Evolutionary conservation across 768 basidiomycete genomes (phyloP).

Genomic region (Boletus tylopilopsis): DNA sequence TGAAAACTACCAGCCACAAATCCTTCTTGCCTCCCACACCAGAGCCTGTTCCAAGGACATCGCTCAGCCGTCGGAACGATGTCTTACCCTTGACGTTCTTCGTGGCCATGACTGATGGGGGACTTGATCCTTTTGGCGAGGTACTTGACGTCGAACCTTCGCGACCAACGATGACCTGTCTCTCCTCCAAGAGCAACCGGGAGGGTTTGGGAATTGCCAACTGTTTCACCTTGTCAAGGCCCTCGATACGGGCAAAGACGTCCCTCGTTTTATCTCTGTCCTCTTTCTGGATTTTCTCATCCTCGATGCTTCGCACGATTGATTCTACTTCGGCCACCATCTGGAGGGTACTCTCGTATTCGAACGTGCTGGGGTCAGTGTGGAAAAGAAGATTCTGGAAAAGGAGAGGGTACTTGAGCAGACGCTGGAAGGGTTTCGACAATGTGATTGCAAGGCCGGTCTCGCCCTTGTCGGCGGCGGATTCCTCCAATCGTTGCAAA

Average conservation of each 20-base stretch:
- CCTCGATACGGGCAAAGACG: constrained; percentile 94
- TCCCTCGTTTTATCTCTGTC: constrained; percentile 94
- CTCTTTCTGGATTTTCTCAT: constrained; percentile 96
- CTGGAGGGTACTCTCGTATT: constrained; percentile 92
- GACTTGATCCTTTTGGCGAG: constrained; percentile 29
- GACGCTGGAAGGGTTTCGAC: constrained; percentile 94
- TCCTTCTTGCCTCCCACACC: constrained; percentile 74
- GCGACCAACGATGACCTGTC: constrained; percentile 42
- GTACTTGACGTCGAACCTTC: constrained; percentile 16
- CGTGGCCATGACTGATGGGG: constrained; percentile 32
- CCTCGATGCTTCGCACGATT: constrained; percentile 95
- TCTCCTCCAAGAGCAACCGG: constrained; percentile 83
- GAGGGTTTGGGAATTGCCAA: constrained; percentile 89
- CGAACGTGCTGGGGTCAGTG: constrained; percentile 95
- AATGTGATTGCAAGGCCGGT: constrained; percentile 92
- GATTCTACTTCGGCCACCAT: constrained; percentile 98
- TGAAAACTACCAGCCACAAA: constrained; percentile 92
- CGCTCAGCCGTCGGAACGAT: constrained; percentile 85
- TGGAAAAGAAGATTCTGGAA: constrained; percentile 97
- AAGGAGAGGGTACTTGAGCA: constrained; percentile 94
- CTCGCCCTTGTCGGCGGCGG: constrained; percentile 83
- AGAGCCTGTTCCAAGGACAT: constrained; percentile 65
- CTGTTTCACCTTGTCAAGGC: constrained; percentile 90
- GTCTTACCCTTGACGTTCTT: constrained; percentile 77
- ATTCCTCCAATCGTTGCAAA: constrained; percentile 73